Conservation (phyloP, 164 flowering plant species). For the Piper betle region DNA sequence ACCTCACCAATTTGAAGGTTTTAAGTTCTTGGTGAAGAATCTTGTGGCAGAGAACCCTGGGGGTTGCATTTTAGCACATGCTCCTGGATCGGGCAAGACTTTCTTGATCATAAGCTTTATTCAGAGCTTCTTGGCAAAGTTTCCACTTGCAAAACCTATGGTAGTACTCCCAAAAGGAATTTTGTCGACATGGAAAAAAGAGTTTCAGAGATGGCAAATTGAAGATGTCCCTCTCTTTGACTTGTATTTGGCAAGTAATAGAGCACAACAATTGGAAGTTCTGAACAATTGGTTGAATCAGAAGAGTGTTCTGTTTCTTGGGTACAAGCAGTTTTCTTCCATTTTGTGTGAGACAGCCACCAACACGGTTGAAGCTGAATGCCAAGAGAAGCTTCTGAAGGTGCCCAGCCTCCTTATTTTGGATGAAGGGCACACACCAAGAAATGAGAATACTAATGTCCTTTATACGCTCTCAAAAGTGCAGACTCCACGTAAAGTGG, state of each 20-base stretch:
- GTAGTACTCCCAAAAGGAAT: no score
- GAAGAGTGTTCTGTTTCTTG: constrained; percentile 65
- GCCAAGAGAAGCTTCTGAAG: constrained; percentile 53
- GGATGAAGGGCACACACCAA: constrained; percentile 93
- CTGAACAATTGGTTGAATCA: constrained; percentile 53
- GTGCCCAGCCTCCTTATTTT: constrained; percentile 63
- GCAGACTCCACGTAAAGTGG: constrained; percentile 70
- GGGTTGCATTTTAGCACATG: constrained; percentile 92
- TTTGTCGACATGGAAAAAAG: no score
- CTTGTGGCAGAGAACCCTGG: constrained; percentile 66
- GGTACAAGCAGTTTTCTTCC: constrained; percentile 71
- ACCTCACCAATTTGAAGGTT: constrained; percentile 87
- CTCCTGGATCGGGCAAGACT: constrained; percentile 96
- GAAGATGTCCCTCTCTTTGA: constrained; percentile 67
- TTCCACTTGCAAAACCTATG: no score
- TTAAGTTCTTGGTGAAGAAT: constrained; percentile 67
- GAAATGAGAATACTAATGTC: constrained; percentile 65
- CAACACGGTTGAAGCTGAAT: constrained; percentile 18
- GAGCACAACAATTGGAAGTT: constrained; percentile 56
- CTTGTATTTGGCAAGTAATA: constrained; percentile 63
- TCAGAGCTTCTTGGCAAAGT: constrained; percentile 14
- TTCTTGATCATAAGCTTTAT: constrained; percentile 87
- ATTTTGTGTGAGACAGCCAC: constrained; percentile 38
- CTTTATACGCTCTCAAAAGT: constrained; percentile 55
- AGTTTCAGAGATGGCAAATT: constrained; percentile 71